phyloP scores from a whole-genome alignment of 2,329 filamentous ascomycete genomes.

The Penicillium italicum region DNA sequence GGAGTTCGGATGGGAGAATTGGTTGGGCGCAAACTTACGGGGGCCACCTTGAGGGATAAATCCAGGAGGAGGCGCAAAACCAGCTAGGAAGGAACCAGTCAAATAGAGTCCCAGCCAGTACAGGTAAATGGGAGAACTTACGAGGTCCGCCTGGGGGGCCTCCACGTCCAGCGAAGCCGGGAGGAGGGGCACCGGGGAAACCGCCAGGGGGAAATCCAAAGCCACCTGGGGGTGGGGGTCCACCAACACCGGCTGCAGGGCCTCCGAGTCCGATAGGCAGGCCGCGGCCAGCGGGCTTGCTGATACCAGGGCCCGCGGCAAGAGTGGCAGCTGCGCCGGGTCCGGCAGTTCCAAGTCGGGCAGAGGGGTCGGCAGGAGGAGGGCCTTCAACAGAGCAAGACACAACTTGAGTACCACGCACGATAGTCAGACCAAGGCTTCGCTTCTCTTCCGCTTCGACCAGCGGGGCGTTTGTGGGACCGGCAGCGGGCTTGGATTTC shows the following conservation, averaged over 20 bases:
- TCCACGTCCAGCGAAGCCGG: conserved; percentile 51
- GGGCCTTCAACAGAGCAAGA: conserved; percentile 94
- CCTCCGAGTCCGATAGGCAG: conserved; percentile 78
- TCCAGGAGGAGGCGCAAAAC: conserved; percentile 48
- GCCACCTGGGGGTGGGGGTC: conserved; percentile 62
- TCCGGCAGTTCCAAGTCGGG: conserved; percentile 75
- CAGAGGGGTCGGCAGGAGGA: conserved; percentile 87
- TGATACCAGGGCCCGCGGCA: conserved; percentile 80
- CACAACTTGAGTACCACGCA: conserved; percentile 91
- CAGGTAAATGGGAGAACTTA: conserved; percentile 40
- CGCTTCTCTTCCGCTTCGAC: conserved; percentile 95
- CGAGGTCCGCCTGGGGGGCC: conserved; percentile 50
- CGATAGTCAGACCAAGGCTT: conserved; percentile 89
- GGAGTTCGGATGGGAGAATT: conserved; percentile 10
- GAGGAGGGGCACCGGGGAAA: conserved; percentile 51
- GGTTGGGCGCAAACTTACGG: conserved; percentile 37
- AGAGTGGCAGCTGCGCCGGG: conserved; percentile 66
- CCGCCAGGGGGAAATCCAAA: conserved; percentile 52
- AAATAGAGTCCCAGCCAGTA: conserved; percentile 17
- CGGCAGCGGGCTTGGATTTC: conserved; percentile 65
- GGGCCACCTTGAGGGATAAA: conserved; percentile 46
- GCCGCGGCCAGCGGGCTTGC: conserved; percentile 85
- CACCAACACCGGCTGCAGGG: conserved; percentile 82
- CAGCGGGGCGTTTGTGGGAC: conserved; percentile 59
- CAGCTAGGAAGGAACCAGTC: conserved; percentile 32